Conservation (phyloP, 371 early-diverging fungal genomes). For the Mucor circinelloides region DNA sequence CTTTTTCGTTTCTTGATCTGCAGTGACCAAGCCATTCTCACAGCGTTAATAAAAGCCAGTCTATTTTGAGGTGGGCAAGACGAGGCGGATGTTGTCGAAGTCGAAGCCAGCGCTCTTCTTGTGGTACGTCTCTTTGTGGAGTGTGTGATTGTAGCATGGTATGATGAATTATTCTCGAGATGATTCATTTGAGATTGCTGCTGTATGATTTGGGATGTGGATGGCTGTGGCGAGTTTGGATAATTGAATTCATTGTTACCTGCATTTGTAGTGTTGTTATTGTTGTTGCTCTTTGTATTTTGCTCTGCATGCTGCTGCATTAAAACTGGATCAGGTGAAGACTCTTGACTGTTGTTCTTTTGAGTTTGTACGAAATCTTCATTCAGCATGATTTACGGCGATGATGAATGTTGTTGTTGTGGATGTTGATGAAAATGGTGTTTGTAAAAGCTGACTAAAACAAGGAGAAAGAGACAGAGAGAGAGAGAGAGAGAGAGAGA, state of each 20-base stretch:
- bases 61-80: conserved; percentile 15
- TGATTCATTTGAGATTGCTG: neutral
- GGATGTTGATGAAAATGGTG: too few species aligned
- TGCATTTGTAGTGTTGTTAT: neutral
- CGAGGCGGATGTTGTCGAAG: neutral
- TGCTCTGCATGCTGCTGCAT: conserved; percentile 9
- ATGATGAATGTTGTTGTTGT: too few species aligned
- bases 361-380: conserved; percentile 23
- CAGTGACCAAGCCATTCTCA: conserved; percentile 19
- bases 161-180: neutral
- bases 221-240: conserved; percentile 17
- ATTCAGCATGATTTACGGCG: conserved; percentile 5
- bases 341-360: conserved; percentile 14
- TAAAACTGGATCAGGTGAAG: conserved; percentile 10
- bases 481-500: neutral
- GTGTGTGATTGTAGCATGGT: neutral
- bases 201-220: neutral
- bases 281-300: neutral
- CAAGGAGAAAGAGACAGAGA: neutral
- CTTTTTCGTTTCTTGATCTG: conserved; percentile 12
- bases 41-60: conserved; percentile 22
- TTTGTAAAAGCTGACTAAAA: too few species aligned
- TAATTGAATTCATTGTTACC: conserved; percentile 2
- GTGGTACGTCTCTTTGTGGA: neutral
- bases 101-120: neutral